phyloP scores from a whole-genome alignment of 208 protist genomes.

The Leishmania mexicana region DNA sequence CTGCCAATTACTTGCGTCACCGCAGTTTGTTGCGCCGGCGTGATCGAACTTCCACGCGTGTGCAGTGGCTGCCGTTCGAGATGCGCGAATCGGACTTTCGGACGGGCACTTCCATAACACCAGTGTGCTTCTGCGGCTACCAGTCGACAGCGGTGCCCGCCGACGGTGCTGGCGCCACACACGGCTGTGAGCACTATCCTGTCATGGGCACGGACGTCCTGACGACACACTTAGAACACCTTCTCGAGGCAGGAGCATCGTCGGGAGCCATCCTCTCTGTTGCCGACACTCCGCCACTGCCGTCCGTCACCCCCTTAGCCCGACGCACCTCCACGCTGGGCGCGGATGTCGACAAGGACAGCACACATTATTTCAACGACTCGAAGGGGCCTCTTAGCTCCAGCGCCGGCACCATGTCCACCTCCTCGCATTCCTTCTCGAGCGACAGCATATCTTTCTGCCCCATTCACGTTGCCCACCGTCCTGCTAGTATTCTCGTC shows the following conservation, averaged over 20 bases:
- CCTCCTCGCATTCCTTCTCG: slow-evolving; percentile 1
- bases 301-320: not conserved
- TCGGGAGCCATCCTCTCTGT: not conserved
- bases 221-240: not conserved
- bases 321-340: not conserved
- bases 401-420: slow-evolving; percentile 12
- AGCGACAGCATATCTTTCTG: slow-evolving; percentile 16
- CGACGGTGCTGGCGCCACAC: not conserved
- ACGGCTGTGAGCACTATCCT: not conserved
- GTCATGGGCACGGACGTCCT: not conserved
- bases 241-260: not conserved
- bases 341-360: slow-evolving; percentile 1
- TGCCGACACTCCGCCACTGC: slow-evolving; percentile 16
- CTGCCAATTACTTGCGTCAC: not conserved
- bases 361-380: not conserved
- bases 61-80: slow-evolving; percentile 30
- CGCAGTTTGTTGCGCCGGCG: slow-evolving; percentile 12
- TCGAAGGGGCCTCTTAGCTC: slow-evolving; percentile 9
- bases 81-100: slow-evolving; percentile 10
- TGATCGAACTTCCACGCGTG: not conserved
- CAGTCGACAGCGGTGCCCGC: not conserved
- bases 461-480: slow-evolving; percentile 16
- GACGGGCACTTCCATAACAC: not conserved
- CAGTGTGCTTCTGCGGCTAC: slow-evolving; percentile 24
- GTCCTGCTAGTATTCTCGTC: slow-evolving; percentile 24